These are phyloP conservation scores for Calonectria fujianensis DNA, from an alignment of 2,329 filamentous ascomycete species.

Conservation along the genomic window DNA sequence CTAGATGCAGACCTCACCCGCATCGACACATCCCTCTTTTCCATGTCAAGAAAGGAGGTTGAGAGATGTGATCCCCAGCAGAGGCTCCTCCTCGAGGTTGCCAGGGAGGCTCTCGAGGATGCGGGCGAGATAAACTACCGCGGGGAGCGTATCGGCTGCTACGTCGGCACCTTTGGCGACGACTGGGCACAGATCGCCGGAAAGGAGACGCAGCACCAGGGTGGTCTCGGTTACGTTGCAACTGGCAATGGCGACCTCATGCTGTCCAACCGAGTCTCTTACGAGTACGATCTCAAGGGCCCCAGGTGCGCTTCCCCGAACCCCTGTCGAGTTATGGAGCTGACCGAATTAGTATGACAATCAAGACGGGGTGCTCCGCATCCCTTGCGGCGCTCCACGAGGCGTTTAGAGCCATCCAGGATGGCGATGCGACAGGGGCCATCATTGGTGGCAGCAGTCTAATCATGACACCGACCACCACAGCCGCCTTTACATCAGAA, in stretches of 20 bases:
- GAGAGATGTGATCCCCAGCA: constrained; percentile 62
- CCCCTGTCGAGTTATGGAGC: constrained; percentile 58
- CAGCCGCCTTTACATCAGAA: constrained; percentile 47
- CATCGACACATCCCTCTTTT: constrained; percentile 56
- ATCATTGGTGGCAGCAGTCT: constrained; percentile 59
- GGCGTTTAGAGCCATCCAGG: constrained; percentile 56
- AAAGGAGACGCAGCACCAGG: constrained; percentile 49
- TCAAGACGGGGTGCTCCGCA: constrained; percentile 61
- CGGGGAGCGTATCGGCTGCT: constrained; percentile 59
- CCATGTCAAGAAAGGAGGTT: constrained; percentile 54
- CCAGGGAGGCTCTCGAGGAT: constrained; percentile 59
- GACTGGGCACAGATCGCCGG: constrained; percentile 56
- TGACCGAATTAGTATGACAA: constrained; percentile 52
- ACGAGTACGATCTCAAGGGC: constrained; percentile 67
- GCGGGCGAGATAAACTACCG: constrained; percentile 57
- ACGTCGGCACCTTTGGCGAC: constrained; percentile 59
- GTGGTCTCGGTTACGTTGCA: constrained; percentile 45
- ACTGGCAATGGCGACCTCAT: constrained; percentile 52
- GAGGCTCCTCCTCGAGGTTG: constrained; percentile 60
- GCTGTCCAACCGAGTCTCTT: constrained; percentile 57
- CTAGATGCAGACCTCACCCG: constrained; percentile 54
- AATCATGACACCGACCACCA: constrained; percentile 55
- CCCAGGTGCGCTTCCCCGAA: constrained; percentile 60
- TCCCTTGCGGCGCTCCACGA: constrained; percentile 57
- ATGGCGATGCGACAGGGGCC: constrained; percentile 53